These are phyloP conservation scores for Phialemoniopsis sp. DNA, from an alignment of 2,329 filamentous ascomycete species.

Conservation along the genomic window DNA sequence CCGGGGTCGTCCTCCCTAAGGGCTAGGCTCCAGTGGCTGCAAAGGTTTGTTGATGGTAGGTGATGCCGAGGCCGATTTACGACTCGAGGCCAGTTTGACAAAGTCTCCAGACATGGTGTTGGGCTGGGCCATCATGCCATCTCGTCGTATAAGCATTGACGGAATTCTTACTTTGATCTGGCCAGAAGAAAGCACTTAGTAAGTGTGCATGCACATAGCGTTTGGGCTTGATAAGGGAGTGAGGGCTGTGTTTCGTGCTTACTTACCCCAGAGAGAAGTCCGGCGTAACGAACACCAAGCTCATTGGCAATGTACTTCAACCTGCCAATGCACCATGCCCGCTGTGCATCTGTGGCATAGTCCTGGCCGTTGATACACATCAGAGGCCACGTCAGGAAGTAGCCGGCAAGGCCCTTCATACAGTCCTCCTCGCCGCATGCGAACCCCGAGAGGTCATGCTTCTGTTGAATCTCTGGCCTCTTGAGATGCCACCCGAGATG, in stretches of 20 bases:
- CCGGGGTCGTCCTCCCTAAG: no score
- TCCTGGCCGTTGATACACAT: constrained; percentile 51
- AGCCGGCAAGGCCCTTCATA: constrained; percentile 52
- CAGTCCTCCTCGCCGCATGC: constrained; percentile 44
- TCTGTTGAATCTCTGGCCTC: constrained; percentile 27
- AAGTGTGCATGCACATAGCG: no score
- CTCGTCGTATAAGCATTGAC: constrained; percentile 57
- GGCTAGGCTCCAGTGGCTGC: constrained; percentile 43
- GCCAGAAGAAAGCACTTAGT: background rate
- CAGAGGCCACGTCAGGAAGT: constrained; percentile 57
- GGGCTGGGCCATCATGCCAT: constrained; percentile 42
- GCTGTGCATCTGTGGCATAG: constrained; percentile 54
- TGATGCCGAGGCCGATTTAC: constrained; percentile 2
- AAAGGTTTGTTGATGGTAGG: constrained; percentile 28
- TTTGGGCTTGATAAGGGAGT: no score
- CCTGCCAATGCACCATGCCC: constrained; percentile 50
- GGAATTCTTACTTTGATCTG: constrained; percentile 56
- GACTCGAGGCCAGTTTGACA: constrained; percentile 5
- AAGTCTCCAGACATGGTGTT: constrained; percentile 37
- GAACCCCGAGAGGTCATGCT: constrained; percentile 37
- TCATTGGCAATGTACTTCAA: constrained; percentile 50
- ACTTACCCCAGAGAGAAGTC: constrained; percentile 51
- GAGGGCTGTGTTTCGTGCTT: constrained; percentile 17
- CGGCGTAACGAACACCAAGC: constrained; percentile 55
- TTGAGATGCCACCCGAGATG: constrained; percentile 55